phyloP scores from a whole-genome alignment of 768 basidiomycete genomes.

The Clathrus columnatus region DNA sequence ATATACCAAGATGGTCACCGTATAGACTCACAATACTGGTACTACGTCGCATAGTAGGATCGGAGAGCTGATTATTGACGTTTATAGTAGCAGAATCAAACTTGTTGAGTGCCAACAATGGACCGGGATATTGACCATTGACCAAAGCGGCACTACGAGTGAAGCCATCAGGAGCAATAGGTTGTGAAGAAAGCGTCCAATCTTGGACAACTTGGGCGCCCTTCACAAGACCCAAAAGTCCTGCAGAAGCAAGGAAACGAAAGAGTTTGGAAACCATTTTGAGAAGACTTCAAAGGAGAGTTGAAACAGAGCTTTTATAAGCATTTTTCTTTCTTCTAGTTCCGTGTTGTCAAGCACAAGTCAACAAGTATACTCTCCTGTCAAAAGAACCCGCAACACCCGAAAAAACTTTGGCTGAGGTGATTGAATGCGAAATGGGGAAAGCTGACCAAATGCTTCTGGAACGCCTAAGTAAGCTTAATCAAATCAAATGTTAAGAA shows the following conservation, averaged over 20 bases:
- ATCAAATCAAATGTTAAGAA: background rate
- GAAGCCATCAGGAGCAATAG: slow-evolving; percentile 37
- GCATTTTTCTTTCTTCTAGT: too few relatives aligned
- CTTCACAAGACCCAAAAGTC: background rate
- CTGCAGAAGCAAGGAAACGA: background rate
- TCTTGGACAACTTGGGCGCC: background rate
- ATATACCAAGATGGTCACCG: background rate
- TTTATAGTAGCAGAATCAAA: slow-evolving; percentile 17
- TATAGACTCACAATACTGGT: slow-evolving; percentile 6
- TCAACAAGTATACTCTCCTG: too few relatives aligned
- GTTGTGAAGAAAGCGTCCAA: slow-evolving; percentile 17
- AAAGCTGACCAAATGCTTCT: background rate
- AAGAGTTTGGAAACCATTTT: background rate
- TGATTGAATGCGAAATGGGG: background rate
- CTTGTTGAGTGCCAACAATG: slow-evolving; percentile 6
- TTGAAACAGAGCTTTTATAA: background rate
- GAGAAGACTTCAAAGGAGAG: background rate
- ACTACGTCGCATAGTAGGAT: slow-evolving; percentile 8
- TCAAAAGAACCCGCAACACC: background rate
- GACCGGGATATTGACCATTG: slow-evolving; percentile 8
- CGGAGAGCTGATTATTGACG: slow-evolving; percentile 1
- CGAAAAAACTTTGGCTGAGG: background rate
- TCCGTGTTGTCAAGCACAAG: too few relatives aligned
- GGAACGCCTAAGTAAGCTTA: background rate
- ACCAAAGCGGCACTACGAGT: slow-evolving; percentile 18